Evolutionary conservation across 2,329 filamentous ascomycete species (phyloP).

Genomic region (Penicillium nordicum): DNA sequence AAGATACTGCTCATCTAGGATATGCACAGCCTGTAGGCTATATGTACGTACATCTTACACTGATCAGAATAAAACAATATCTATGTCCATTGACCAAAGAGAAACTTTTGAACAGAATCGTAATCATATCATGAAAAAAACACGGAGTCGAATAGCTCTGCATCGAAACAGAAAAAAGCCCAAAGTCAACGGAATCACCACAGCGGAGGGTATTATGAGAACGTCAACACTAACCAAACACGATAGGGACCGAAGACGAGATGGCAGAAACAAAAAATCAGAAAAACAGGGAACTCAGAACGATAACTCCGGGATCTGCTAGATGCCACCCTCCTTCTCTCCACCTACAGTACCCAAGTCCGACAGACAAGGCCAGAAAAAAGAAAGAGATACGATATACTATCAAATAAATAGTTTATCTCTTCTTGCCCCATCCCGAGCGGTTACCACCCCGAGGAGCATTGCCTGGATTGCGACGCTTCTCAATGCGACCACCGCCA

Average conservation of each 20-base stretch:
- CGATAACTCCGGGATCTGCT: slow-evolving; percentile 11
- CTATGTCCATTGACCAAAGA: slow-evolving; percentile 8
- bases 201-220: slow-evolving; percentile 14
- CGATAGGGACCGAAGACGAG: slow-evolving; percentile 10
- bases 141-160: slow-evolving; percentile 3
- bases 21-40: background rate
- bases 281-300: background rate
- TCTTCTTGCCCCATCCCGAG: slow-evolving; percentile 12
- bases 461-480: slow-evolving; percentile 24
- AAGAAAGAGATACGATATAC: background rate
- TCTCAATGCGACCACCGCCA: slow-evolving; percentile 26
- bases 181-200: slow-evolving; percentile 12
- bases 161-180: slow-evolving; percentile 4
- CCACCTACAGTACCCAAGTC: background rate
- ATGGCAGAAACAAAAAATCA: slow-evolving; percentile 6
- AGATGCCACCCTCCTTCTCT: slow-evolving; percentile 5
- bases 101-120: slow-evolving; percentile 14
- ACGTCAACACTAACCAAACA: slow-evolving; percentile 9
- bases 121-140: slow-evolving; percentile 11
- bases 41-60: background rate
- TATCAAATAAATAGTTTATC: background rate
- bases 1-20: background rate
- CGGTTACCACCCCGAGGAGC: slow-evolving; percentile 5
- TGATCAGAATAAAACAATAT: background rate
- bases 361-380: background rate